A percentile compares a stretch with the other conserved stretches of the same genome.
phyloP scores from a whole-genome alignment of 148 eudicot genomes.

The Rhododendron griersonianum region DNA sequence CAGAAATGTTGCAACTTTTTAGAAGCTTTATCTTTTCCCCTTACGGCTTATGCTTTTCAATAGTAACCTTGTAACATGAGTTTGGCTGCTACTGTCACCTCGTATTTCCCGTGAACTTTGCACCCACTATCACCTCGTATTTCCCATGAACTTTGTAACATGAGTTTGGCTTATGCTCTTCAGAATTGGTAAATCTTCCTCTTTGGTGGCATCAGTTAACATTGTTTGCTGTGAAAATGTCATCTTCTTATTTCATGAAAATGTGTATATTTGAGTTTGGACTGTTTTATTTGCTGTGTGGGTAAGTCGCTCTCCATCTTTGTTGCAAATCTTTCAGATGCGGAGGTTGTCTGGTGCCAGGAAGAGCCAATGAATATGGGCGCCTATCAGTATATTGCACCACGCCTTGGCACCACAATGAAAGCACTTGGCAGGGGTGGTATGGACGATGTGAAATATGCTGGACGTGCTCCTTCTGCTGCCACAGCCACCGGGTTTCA shows the following conservation, averaged over 20 bases:
- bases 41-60: background rate
- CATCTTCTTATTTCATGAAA: background rate
- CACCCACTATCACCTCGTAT: background rate
- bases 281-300: background rate
- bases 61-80: background rate
- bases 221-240: background rate
- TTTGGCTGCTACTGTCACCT: background rate
- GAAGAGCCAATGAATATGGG: constrained; percentile 99
- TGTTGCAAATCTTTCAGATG: constrained; percentile 44
- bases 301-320: background rate
- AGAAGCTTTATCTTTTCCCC: background rate
- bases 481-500: constrained; percentile 72
- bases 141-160: background rate
- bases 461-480: constrained; percentile 34
- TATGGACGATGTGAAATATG: constrained; percentile 59
- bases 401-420: constrained; percentile 70
- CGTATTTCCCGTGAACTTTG: background rate
- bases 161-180: background rate
- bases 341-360: constrained; percentile 92
- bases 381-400: constrained; percentile 57
- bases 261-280: background rate
- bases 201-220: background rate
- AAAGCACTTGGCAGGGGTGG: constrained; percentile 53
- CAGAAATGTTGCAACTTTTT: background rate
- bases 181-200: background rate